phyloP scores from a whole-genome alignment of 139 green algal genomes.

The Haematococcus sp. region DNA sequence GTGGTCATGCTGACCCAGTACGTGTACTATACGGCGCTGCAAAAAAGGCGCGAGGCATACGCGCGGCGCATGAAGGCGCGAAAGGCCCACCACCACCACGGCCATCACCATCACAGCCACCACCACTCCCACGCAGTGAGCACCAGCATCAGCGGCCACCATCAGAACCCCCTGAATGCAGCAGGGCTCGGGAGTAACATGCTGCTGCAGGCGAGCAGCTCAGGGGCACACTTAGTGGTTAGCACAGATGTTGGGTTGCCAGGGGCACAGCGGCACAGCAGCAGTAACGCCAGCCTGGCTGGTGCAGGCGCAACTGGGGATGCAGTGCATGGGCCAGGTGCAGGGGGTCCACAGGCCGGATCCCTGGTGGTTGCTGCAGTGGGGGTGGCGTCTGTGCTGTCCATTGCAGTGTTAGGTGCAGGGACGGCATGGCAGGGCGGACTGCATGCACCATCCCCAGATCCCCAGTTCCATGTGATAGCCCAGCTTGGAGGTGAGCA shows the following conservation, averaged over 20 bases:
- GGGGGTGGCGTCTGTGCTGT: background rate
- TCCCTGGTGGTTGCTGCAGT: background rate
- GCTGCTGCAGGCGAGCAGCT: too few relatives aligned
- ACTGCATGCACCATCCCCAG: too few relatives aligned
- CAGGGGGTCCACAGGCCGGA: background rate
- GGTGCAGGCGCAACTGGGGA: too few relatives aligned
- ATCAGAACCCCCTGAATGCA: conserved; percentile 6
- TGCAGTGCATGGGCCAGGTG: too few relatives aligned
- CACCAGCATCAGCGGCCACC: conserved; percentile 15
- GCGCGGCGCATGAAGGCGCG: background rate
- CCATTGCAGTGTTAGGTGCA: background rate
- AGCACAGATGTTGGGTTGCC: too few relatives aligned
- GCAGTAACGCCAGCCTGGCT: too few relatives aligned
- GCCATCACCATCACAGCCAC: conserved; percentile 22
- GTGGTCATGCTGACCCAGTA: conserved; percentile 76
- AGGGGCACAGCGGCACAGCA: too few relatives aligned
- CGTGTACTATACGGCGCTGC: conserved; percentile 63
- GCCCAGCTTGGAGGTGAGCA: too few relatives aligned
- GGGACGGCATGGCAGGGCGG: too few relatives aligned
- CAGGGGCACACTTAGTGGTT: too few relatives aligned
- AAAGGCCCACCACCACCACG: conserved; percentile 11
- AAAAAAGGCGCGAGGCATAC: conserved; percentile 16
- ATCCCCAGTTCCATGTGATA: too few relatives aligned
- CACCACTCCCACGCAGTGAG: conserved; percentile 2
- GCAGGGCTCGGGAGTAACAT: too few relatives aligned